Conservation (phyloP, 345 rosid genomes). For the Pistacia integerrima region DNA sequence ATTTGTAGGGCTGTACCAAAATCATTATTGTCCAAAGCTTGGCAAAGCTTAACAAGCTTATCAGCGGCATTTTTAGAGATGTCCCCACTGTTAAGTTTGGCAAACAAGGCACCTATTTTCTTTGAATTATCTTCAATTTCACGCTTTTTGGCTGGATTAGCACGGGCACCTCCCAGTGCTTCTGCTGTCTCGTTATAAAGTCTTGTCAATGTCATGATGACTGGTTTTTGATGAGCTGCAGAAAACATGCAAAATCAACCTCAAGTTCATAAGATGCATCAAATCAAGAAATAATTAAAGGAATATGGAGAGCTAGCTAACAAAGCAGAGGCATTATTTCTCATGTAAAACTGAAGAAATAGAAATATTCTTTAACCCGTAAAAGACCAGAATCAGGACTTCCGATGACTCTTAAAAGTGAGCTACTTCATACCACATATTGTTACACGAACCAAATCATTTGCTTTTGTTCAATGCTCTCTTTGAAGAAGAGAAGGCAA, state of each 20-base stretch:
- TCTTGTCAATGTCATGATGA: slow-evolving; percentile 76
- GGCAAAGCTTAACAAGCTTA: slow-evolving; percentile 87
- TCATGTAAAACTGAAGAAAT: background rate
- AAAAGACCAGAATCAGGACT: background rate
- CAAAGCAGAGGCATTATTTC: background rate
- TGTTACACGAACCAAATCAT: background rate
- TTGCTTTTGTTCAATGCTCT: too few species aligned
- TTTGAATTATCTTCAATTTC: slow-evolving; percentile 96
- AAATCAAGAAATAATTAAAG: background rate
- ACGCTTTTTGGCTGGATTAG: slow-evolving; percentile 84
- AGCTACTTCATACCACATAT: background rate
- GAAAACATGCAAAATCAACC: slow-evolving; percentile 23
- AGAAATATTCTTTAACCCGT: background rate
- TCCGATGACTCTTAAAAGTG: background rate
- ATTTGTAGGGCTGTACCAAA: slow-evolving; percentile 81
- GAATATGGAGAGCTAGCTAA: background rate
- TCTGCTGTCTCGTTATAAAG: slow-evolving; percentile 96
- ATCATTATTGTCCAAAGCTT: slow-evolving; percentile 81
- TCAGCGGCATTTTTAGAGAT: slow-evolving; percentile 91
- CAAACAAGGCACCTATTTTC: slow-evolving; percentile 91
- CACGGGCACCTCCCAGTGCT: slow-evolving; percentile 91
- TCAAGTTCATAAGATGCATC: slow-evolving; percentile 1
- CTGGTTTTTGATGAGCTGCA: slow-evolving; percentile 78
- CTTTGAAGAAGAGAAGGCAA: background rate
- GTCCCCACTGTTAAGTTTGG: slow-evolving; percentile 87